Percentiles rank a stretch among this genome's conserved stretches.
phyloP scores from a whole-genome alignment of 2,329 filamentous ascomycete genomes.

The Cytospora piceae region DNA sequence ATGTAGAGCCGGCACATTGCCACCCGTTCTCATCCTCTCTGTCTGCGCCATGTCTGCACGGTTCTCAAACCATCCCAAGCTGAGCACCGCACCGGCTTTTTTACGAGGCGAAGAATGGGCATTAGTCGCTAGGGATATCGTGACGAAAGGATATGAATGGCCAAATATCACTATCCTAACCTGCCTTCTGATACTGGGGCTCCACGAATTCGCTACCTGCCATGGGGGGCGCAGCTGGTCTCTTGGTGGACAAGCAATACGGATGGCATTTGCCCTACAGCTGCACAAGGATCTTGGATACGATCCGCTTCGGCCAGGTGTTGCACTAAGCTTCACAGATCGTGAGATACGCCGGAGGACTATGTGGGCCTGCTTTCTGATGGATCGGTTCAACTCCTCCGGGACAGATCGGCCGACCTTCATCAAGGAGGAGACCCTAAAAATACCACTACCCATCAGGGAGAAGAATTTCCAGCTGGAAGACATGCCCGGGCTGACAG shows the following conservation, averaged over 20 bases:
- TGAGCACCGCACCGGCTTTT: slow-evolving; percentile 78
- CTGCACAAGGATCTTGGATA: slow-evolving; percentile 89
- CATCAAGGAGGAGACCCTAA: slow-evolving; percentile 84
- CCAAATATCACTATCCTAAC: slow-evolving; percentile 96
- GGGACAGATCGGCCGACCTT: slow-evolving; percentile 92
- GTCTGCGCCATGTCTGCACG: slow-evolving; percentile 95
- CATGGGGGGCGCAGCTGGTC: slow-evolving; percentile 97
- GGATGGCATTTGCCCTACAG: slow-evolving; percentile 96
- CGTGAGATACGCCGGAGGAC: slow-evolving; percentile 89
- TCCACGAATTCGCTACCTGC: slow-evolving; percentile 97
- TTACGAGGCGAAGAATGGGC: slow-evolving; percentile 92
- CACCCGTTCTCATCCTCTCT: slow-evolving; percentile 88
- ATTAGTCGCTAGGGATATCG: slow-evolving; percentile 81
- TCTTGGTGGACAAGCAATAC: slow-evolving; percentile 88
- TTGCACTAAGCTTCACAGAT: slow-evolving; percentile 83
- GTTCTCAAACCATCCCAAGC: slow-evolving; percentile 85
- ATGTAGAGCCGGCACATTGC: slow-evolving; percentile 71
- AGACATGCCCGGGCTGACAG: slow-evolving; percentile 86
- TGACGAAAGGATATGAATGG: slow-evolving; percentile 85
- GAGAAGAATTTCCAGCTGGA: slow-evolving; percentile 82
- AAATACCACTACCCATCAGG: slow-evolving; percentile 87
- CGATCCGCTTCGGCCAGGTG: slow-evolving; percentile 69
- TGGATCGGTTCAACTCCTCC: slow-evolving; percentile 97
- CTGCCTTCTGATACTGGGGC: slow-evolving; percentile 81
- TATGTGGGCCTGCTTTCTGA: slow-evolving; percentile 98